These are phyloP conservation scores for Kalanchoe fedtschenkoi DNA, from an alignment of 164 flowering plant genomes.

Conservation along the genomic window DNA sequence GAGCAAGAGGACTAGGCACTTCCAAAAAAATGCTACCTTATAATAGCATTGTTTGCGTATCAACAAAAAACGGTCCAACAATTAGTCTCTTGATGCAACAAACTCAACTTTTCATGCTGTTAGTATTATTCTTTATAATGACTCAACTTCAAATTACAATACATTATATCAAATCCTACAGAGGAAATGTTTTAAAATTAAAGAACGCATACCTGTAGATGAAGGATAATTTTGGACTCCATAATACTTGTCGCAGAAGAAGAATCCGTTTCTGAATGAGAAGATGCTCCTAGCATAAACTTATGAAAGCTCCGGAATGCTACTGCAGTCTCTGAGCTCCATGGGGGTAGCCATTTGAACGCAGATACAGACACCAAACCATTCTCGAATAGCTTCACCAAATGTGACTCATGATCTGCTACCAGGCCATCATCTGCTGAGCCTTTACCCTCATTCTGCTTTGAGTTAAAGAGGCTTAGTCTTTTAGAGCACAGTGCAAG, in stretches of 20 bases:
- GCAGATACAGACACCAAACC: slow-evolving; percentile 69
- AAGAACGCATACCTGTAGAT: slow-evolving; percentile 49
- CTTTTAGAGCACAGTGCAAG: slow-evolving; percentile 50
- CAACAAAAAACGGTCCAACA: neutral
- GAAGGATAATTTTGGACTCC: slow-evolving; percentile 49
- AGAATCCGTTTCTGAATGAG: slow-evolving; percentile 44
- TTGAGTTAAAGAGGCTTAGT: slow-evolving; percentile 16
- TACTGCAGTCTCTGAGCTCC: slow-evolving; percentile 86
- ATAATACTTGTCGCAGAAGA: slow-evolving; percentile 23
- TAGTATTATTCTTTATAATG: no score
- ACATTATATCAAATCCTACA: no score
- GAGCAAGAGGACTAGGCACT: neutral
- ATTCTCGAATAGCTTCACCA: slow-evolving; percentile 56
- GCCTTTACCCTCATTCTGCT: slow-evolving; percentile 9
- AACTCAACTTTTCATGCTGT: no score
- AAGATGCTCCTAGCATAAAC: slow-evolving; percentile 57
- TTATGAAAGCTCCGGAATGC: slow-evolving; percentile 77
- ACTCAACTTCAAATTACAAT: no score
- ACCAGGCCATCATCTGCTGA: slow-evolving; percentile 16
- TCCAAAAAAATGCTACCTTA: neutral
- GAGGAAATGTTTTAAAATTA: neutral
- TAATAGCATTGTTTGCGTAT: neutral
- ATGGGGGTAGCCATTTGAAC: slow-evolving; percentile 85
- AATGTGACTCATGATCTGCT: slow-evolving; percentile 15
- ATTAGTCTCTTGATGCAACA: no score